phyloP scores from a whole-genome alignment of 305 asterid species.

The Striga hermonthica region DNA sequence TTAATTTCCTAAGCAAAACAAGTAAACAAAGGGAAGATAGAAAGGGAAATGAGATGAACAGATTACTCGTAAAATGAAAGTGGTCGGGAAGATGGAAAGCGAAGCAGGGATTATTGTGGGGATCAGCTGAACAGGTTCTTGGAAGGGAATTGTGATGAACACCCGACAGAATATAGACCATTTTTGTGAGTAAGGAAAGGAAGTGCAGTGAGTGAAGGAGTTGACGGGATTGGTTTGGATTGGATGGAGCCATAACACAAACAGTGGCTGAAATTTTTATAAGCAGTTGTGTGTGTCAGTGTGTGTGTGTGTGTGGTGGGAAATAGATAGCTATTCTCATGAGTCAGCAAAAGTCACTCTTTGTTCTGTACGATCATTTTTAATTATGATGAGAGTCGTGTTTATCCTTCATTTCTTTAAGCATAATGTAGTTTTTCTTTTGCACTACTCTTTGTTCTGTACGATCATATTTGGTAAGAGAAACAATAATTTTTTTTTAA shows the following conservation, averaged over 20 bases:
- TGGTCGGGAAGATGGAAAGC: slow-evolving; percentile 26
- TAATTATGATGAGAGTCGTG: no score
- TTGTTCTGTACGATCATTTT: no score
- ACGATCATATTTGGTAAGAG: no score
- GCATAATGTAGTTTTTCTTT: no score
- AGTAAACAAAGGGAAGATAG: not conserved
- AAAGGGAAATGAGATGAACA: not conserved
- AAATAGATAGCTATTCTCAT: not conserved
- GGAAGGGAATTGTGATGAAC: slow-evolving; percentile 33
- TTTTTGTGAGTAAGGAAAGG: not conserved
- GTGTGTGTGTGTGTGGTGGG: slow-evolving; percentile 40
- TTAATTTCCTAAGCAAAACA: slow-evolving; percentile 2
- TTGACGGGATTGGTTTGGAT: no score
- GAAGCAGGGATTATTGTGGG: slow-evolving; percentile 25
- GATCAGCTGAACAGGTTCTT: slow-evolving; percentile 33
- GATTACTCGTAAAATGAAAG: slow-evolving; percentile 35
- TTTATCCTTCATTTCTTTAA: no score
- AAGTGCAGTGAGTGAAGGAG: not conserved
- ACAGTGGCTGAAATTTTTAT: slow-evolving; percentile 3
- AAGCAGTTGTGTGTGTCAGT: slow-evolving; percentile 36
- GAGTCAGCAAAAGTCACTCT: no score
- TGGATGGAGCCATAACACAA: slow-evolving; percentile 12
- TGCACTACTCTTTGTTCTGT: no score
- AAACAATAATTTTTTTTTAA: no score
- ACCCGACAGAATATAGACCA: slow-evolving; percentile 37